Base-by-base conservation (phyloP, 2,329 filamentous ascomycete genomes). In the Calcarisporium arbuscula region DNA sequence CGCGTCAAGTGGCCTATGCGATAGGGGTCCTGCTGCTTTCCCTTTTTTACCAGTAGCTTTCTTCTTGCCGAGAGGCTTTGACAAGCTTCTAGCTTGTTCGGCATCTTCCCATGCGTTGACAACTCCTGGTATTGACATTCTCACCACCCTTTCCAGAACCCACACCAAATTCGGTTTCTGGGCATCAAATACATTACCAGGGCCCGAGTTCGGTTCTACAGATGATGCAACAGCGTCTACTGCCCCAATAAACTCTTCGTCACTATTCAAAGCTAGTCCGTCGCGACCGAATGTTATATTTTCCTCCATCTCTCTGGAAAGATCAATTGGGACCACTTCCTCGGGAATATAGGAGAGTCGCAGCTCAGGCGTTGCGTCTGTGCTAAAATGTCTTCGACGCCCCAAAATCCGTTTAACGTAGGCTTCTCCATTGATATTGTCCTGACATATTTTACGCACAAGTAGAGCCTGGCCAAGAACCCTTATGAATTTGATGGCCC, bases 401-500 rank as follows among this genome's bases (percentile, higher is more conserved):
- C 72, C 79, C 34, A 80, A 78, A 8, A 95, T 78, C 2, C 70
- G 72, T 36, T 72, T 74, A 16, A 94, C 68, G 11, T 85, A 58
- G 29, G 67, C 55, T 47, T 69, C 42, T 3, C 38, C 43, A 2
- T 43, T 54, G 41, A 32, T 26, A 14, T 37, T 35, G 8, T 28
- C 36, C 27, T 45, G 34, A 2, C 40, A 41, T 43, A 80, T 66
- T 40, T 73, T 78, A 40, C 73, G 75, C 11, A 78, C 68, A 4
- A 96, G 65, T 2, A 96, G 61, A 7, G 82, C 79, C 9, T 87
- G 85, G 0, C 87, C 83, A 9, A 96, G 64, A 19, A 85, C 82
- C 11, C 82, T 76, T 19, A 95, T 80, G 41, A 95, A 85, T 51
- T 95, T 94, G 50, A 83, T 75, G 12, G 89, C 88, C 1, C 89